These are phyloP conservation scores for Zizania palustris DNA, from an alignment of 202 grass and related monocot species.

Conservation along the genomic window DNA sequence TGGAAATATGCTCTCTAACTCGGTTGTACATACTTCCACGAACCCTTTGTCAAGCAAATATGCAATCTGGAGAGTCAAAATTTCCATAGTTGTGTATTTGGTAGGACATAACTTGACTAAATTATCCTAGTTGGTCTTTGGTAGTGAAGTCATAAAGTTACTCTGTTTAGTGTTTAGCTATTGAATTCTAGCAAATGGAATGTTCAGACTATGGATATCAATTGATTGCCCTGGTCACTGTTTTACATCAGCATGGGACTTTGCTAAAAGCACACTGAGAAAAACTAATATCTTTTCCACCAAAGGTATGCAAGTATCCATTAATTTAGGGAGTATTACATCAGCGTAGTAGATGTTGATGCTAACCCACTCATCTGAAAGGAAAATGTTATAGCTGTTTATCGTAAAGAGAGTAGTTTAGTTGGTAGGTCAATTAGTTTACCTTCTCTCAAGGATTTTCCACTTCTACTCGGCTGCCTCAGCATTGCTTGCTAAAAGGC, in stretches of 20 bases:
- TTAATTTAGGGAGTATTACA: slow-evolving; percentile 32
- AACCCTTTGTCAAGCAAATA: slow-evolving; percentile 23
- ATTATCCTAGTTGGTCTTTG: neutral
- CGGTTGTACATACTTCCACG: slow-evolving; percentile 32
- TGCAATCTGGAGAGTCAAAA: slow-evolving; percentile 4
- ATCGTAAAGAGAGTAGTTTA: slow-evolving; percentile 24
- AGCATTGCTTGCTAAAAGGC: slow-evolving; percentile 19
- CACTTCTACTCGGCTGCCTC: slow-evolving; percentile 10
- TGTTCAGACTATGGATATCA: slow-evolving; percentile 29
- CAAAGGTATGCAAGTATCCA: slow-evolving; percentile 36
- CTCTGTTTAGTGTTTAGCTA: neutral
- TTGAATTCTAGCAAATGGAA: slow-evolving; percentile 33
- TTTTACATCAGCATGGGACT: slow-evolving; percentile 40
- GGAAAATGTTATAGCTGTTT: slow-evolving; percentile 15
- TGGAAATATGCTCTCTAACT: slow-evolving; percentile 32
- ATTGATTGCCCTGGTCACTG: slow-evolving; percentile 10
- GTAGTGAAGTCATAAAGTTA: slow-evolving; percentile 8
- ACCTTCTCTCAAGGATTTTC: slow-evolving; percentile 35
- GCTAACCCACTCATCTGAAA: slow-evolving; percentile 49
- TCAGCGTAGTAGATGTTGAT: slow-evolving; percentile 37
- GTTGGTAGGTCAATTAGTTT: slow-evolving; percentile 48
- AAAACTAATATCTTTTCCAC: slow-evolving; percentile 31
- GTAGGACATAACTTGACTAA: neutral
- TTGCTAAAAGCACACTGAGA: slow-evolving; percentile 21
- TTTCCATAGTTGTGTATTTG: neutral